phyloP scores from a whole-genome alignment of 345 rosid genomes.

The Erysimum cheiranthoides region DNA sequence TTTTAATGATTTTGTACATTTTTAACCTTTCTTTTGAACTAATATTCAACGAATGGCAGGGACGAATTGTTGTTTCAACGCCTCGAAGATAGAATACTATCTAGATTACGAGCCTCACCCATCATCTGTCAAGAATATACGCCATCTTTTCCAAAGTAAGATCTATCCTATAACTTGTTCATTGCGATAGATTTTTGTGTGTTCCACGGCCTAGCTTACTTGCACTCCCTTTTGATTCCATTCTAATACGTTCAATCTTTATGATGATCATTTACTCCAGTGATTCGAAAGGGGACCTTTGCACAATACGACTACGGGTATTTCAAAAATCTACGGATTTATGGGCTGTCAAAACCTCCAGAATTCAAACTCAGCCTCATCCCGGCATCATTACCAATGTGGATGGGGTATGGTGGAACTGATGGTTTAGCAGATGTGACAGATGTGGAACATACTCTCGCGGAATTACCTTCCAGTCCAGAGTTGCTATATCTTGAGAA shows the following conservation, averaged over 20 bases:
- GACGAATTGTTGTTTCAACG: conserved; percentile 82
- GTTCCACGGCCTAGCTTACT: conserved; percentile 14
- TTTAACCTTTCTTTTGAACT: conserved; percentile 17
- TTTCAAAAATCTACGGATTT: conserved; percentile 61
- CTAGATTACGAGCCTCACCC: conserved; percentile 91
- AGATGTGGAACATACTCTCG: conserved; percentile 70
- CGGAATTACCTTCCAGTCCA: conserved; percentile 59
- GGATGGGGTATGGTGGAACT: conserved; percentile 89
- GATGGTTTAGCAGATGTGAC: conserved; percentile 75
- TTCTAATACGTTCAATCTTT: conserved; percentile 1
- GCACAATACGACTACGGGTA: conserved; percentile 77
- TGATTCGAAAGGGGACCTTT: conserved; percentile 92
- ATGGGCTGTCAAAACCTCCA: conserved; percentile 69
- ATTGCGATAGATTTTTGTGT: background rate
- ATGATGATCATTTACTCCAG: conserved; percentile 41
- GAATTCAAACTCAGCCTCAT: conserved; percentile 65
- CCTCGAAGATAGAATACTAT: conserved; percentile 64
- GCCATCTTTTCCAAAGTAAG: conserved; percentile 94
- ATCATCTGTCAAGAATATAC: conserved; percentile 81
- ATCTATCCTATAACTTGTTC: conserved; percentile 7
- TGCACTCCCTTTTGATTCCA: background rate
- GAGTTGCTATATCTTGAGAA: conserved; percentile 73
- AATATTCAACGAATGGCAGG: conserved; percentile 54
- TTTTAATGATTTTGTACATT: background rate
- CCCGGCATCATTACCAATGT: conserved; percentile 75